A percentile compares a stretch with the other conserved stretches of the same genome.
Conservation (phyloP, 257 asterid genomes). For the Datura wrightii region DNA sequence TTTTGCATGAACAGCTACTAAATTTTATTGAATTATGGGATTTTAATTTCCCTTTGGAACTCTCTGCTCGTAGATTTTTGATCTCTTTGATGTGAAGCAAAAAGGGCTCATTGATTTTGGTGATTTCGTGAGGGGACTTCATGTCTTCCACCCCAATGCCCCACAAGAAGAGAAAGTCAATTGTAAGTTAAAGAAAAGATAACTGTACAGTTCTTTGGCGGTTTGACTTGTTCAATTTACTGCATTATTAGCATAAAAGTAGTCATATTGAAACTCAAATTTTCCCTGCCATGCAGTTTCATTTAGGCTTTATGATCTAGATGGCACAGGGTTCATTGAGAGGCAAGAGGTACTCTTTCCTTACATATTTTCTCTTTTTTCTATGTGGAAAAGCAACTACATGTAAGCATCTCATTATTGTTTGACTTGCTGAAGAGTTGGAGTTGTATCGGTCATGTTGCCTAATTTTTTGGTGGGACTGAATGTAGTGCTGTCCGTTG, state of each 20-base stretch:
- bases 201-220: not conserved
- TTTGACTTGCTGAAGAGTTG: constrained; percentile 6
- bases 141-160: constrained; percentile 98
- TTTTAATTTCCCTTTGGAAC: not conserved
- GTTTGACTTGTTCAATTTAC: not conserved
- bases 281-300: constrained; percentile 67
- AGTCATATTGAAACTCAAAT: not conserved
- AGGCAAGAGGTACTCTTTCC: constrained; percentile 77
- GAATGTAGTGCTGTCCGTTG: not conserved
- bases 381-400: constrained; percentile 1
- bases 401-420: constrained; percentile 7
- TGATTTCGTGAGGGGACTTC: constrained; percentile 89
- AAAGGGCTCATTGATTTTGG: constrained; percentile 98
- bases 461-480: not conserved
- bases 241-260: not conserved
- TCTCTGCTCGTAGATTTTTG: constrained; percentile 72
- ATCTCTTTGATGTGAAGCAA: constrained; percentile 94
- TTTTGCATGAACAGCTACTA: not conserved
- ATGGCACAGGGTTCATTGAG: constrained; percentile 93
- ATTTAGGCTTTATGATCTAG: constrained; percentile 93
- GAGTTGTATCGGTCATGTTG: not conserved
- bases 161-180: constrained; percentile 85
- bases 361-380: not conserved
- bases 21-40: not conserved
- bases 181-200: constrained; percentile 55